Percentiles rank a stretch among this genome's conserved stretches.
These are phyloP conservation scores for Aureobasidium namibiae DNA, from an alignment of 2,329 filamentous ascomycete species.

Conservation along the genomic window DNA sequence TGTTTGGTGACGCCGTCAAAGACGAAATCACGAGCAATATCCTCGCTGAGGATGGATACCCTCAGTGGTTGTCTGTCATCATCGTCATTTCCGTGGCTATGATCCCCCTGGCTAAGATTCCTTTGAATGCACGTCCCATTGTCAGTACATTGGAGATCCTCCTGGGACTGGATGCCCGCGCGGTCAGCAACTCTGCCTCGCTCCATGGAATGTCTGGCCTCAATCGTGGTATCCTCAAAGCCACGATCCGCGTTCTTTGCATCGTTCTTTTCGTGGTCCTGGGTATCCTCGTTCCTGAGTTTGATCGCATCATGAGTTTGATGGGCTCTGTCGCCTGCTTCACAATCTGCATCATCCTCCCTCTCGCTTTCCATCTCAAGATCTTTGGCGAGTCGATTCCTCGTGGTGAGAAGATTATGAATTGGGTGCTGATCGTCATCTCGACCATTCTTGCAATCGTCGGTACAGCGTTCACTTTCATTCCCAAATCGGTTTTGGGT, in stretches of 20 bases:
- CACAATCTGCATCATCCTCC: slow-evolving; percentile 87
- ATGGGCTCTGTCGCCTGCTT: slow-evolving; percentile 88
- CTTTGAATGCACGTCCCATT: slow-evolving; percentile 80
- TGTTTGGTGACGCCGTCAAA: slow-evolving; percentile 85
- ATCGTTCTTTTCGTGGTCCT: slow-evolving; percentile 68
- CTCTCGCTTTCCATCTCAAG: slow-evolving; percentile 81
- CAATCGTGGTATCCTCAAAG: slow-evolving; percentile 51
- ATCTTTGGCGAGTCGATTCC: slow-evolving; percentile 70
- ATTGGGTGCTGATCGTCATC: slow-evolving; percentile 60
- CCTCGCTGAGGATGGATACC: slow-evolving; percentile 65
- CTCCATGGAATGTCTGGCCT: slow-evolving; percentile 47
- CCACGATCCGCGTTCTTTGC: slow-evolving; percentile 55
- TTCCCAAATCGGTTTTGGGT: slow-evolving; percentile 68
- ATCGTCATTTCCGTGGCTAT: slow-evolving; percentile 84
- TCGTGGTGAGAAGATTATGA: slow-evolving; percentile 53
- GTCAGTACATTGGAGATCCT: slow-evolving; percentile 77
- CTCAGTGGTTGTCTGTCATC: slow-evolving; percentile 61
- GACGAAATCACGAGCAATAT: slow-evolving; percentile 92
- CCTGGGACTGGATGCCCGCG: slow-evolving; percentile 58
- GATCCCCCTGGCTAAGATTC: slow-evolving; percentile 93
- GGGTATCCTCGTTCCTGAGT: slow-evolving; percentile 65
- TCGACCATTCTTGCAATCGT: slow-evolving; percentile 63
- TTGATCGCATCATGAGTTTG: slow-evolving; percentile 85
- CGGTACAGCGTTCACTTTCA: slow-evolving; percentile 80
- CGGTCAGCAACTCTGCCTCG: slow-evolving; percentile 42